Evolutionary conservation across 306 rosid species (phyloP).

Genomic region (Acacia confusa): DNA sequence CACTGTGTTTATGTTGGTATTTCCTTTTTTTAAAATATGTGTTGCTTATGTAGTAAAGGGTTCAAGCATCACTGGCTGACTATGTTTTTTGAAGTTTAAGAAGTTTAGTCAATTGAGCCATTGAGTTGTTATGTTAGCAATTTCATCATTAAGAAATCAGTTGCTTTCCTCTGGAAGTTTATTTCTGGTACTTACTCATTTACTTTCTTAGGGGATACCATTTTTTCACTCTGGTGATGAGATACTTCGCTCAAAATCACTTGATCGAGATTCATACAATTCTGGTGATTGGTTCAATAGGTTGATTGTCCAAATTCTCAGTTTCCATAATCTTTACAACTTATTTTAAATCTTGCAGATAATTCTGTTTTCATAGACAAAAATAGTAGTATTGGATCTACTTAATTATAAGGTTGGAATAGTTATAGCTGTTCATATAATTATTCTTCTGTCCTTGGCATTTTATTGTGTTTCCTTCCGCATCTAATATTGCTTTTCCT

Average conservation of each 20-base stretch:
- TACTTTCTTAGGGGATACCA: conserved; percentile 73
- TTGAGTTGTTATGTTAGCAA: background rate
- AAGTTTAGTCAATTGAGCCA: background rate
- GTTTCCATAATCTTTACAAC: conserved; percentile 3
- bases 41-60: background rate
- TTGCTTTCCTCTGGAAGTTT: conserved; percentile 5
- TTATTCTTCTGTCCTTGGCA: conserved; percentile 11
- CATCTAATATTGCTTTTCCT: conserved; percentile 22
- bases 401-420: conserved; percentile 15
- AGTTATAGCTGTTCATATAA: background rate
- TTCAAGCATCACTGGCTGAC: background rate
- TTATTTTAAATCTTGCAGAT: background rate
- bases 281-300: conserved; percentile 99
- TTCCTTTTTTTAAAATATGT: background rate
- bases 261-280: conserved; percentile 96
- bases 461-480: conserved; percentile 23
- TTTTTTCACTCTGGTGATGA: conserved; percentile 90
- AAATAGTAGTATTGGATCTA: conserved; percentile 4
- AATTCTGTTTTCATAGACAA: conserved; percentile 23
- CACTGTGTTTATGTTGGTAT: background rate
- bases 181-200: conserved; percentile 29
- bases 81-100: background rate
- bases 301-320: conserved; percentile 37
- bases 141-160: background rate
- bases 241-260: conserved; percentile 88